Percentiles rank a stretch among this genome's conserved stretches.
phyloP scores from a whole-genome alignment of 257 asterid genomes.

The Lycium barbarum region DNA sequence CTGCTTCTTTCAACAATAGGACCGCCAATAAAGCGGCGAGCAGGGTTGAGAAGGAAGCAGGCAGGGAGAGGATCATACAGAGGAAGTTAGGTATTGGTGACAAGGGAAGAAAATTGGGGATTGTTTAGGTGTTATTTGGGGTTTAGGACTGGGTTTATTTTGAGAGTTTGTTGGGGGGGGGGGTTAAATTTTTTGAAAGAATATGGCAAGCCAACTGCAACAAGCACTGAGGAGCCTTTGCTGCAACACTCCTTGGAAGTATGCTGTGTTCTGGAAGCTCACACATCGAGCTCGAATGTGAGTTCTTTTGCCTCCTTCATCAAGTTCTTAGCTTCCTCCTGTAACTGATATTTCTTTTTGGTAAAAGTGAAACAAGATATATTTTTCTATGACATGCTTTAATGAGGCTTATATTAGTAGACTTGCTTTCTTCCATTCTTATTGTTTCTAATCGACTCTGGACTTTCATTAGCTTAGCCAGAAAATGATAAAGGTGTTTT shows the following conservation, averaged over 20 bases:
- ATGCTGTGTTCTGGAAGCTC: constrained; percentile 96
- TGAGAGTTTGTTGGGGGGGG: constrained; percentile 25
- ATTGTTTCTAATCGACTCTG: background rate
- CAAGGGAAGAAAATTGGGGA: constrained; percentile 49
- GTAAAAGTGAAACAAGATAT: constrained; percentile 15
- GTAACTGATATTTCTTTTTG: constrained; percentile 4
- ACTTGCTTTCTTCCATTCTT: background rate
- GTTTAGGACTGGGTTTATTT: constrained; percentile 51
- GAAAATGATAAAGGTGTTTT: background rate
- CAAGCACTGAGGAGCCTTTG: constrained; percentile 79
- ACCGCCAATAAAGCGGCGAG: constrained; percentile 92
- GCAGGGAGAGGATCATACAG: constrained; percentile 99
- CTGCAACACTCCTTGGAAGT: constrained; percentile 78
- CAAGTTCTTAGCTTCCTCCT: background rate
- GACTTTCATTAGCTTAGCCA: background rate
- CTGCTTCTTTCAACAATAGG: constrained; percentile 85
- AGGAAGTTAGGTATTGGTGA: constrained; percentile 76
- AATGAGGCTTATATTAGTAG: background rate
- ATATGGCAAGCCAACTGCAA: constrained; percentile 78
- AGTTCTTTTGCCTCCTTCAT: constrained; percentile 45
- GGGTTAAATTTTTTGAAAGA: constrained; percentile 40
- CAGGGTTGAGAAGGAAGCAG: constrained; percentile 92
- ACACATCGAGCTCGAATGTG: constrained; percentile 78
- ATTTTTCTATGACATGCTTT: background rate
- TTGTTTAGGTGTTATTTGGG: constrained; percentile 47